These are phyloP conservation scores for Blumeriella jaapii DNA, from an alignment of 2,329 filamentous ascomycete genomes.

Conservation along the genomic window DNA sequence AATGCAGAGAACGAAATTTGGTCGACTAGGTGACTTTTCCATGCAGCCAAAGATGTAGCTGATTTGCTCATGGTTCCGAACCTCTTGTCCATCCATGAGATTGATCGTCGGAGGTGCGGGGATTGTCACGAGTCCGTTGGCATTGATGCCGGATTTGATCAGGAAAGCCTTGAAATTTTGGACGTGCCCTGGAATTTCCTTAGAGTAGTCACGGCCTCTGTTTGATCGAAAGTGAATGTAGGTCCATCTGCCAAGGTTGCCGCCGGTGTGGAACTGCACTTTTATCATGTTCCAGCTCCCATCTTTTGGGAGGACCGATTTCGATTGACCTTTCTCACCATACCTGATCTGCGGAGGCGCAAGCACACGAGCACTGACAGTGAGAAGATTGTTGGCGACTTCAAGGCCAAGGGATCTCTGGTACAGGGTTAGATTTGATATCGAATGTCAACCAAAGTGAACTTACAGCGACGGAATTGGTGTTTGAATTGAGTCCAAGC, in stretches of 20 bases:
- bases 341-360: slow-evolving; percentile 51
- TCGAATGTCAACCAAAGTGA: neutral
- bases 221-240: slow-evolving; percentile 16
- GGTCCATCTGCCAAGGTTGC: slow-evolving; percentile 39
- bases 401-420: slow-evolving; percentile 46
- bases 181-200: slow-evolving; percentile 10
- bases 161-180: slow-evolving; percentile 16
- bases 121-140: slow-evolving; percentile 10
- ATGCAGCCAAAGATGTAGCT: slow-evolving; percentile 12
- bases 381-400: slow-evolving; percentile 47
- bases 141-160: slow-evolving; percentile 18
- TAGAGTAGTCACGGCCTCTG: neutral
- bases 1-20: slow-evolving; percentile 23
- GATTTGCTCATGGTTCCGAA: slow-evolving; percentile 12
- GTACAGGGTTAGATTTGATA: slow-evolving; percentile 1
- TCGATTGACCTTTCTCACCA: too few species aligned
- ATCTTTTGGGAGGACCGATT: slow-evolving; percentile 34
- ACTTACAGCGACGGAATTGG: slow-evolving; percentile 29
- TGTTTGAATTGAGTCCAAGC: slow-evolving; percentile 41
- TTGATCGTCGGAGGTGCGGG: slow-evolving; percentile 13
- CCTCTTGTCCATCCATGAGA: slow-evolving; percentile 13
- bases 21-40: neutral
- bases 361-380: slow-evolving; percentile 62
- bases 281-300: slow-evolving; percentile 61
- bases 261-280: slow-evolving; percentile 43